These are phyloP conservation scores for Gryganskiella cystojenkinii DNA, from an alignment of 192 early-diverging fungal genomes.

Conservation along the genomic window DNA sequence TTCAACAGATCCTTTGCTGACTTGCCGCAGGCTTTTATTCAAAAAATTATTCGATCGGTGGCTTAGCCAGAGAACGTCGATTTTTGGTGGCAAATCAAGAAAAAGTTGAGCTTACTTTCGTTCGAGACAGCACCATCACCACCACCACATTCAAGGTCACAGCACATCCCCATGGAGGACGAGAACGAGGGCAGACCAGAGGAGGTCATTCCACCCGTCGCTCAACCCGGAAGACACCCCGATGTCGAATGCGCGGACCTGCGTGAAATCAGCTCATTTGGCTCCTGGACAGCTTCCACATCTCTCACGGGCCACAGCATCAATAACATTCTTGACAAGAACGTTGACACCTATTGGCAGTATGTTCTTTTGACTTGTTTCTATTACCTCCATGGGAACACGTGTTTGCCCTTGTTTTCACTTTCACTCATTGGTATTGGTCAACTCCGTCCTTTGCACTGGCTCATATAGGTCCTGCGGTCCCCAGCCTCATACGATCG, in stretches of 20 bases:
- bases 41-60: no score
- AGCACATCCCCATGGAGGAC: no score
- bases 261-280: conserved; percentile 70
- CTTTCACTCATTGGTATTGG: background rate
- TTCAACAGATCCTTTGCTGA: conserved; percentile 38
- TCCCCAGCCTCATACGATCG: conserved; percentile 78
- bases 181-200: no score
- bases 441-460: no score
- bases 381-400: background rate
- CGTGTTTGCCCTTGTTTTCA: background rate
- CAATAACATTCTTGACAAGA: conserved; percentile 71
- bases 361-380: conserved; percentile 50
- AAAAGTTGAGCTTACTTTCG: no score
- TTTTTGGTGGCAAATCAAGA: no score
- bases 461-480: conserved; percentile 79
- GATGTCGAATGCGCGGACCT: conserved; percentile 47
- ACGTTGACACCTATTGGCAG: conserved; percentile 86
- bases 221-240: background rate
- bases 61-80: no score
- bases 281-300: conserved; percentile 76
- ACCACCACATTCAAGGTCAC: no score
- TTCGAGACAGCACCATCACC: no score
- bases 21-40: conserved; percentile 28
- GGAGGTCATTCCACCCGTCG: no score
- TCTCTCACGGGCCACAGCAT: conserved; percentile 71